Evolutionary conservation across 2,329 filamentous ascomycete species (phyloP).

Genomic region (Teratosphaeria viscida): DNA sequence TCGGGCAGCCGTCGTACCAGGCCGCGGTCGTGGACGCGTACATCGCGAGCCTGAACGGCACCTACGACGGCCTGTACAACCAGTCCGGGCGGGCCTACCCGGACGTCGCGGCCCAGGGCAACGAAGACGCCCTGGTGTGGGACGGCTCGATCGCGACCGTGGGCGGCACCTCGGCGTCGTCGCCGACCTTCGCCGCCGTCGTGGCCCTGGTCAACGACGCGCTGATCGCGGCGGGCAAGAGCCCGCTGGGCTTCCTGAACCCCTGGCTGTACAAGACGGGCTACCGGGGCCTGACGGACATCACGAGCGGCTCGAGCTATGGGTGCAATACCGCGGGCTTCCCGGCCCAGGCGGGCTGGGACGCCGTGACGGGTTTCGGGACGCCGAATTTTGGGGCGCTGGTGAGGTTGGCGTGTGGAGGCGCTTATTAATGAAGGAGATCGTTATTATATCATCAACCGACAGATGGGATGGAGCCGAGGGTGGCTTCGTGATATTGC

Average conservation of each 20-base stretch:
- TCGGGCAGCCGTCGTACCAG: conserved; percentile 35
- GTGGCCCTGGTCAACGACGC: conserved; percentile 55
- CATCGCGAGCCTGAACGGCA: conserved; percentile 29
- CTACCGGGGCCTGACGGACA: conserved; percentile 41
- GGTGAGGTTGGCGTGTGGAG: not conserved
- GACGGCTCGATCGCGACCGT: conserved; percentile 3
- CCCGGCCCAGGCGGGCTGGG: conserved; percentile 22
- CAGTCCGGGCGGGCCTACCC: conserved; percentile 35
- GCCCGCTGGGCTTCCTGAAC: conserved; percentile 48
- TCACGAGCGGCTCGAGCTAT: conserved; percentile 25
- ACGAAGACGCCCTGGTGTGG: conserved; percentile 27
- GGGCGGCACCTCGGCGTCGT: conserved; percentile 45
- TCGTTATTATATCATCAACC: too few relatives aligned
- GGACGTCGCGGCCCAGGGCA: conserved; percentile 43
- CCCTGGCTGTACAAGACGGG: conserved; percentile 46
- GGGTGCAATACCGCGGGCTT: conserved; percentile 21
- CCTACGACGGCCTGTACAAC: conserved; percentile 37
- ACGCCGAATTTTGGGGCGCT: conserved; percentile 10
- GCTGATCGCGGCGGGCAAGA: conserved; percentile 40
- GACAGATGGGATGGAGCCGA: not conserved
- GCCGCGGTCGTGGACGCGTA: conserved; percentile 31
- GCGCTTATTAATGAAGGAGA: too few relatives aligned
- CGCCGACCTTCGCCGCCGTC: conserved; percentile 49
- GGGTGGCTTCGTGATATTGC: not conserved
- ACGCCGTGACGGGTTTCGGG: conserved; percentile 23